Base-by-base conservation (phyloP, 1,284 basidiomycete species). In the Tylopilus orsonianus region DNA sequence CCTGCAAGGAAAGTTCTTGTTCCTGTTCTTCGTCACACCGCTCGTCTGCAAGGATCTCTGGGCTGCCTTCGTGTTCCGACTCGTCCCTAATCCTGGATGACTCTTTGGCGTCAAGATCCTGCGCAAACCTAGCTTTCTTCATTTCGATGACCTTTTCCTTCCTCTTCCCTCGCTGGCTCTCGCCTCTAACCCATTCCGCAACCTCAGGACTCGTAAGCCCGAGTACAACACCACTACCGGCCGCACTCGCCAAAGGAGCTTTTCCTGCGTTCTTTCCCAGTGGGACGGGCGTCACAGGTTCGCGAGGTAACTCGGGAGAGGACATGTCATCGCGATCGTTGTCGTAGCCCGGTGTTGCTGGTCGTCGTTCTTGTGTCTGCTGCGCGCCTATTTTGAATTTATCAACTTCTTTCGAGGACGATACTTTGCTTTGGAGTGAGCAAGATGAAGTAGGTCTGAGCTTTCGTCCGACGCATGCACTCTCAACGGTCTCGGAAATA, bases 251-350 rank as follows among this genome's bases (percentile, higher is more conserved):
- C 4, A 41, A 32, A 1, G 51, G 51, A 19, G 38, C 22, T 27
- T 53, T 59, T 48, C n/a, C 42, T 46, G 41, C 55, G 57, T 41
- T 56, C 57, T 61, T 71, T 54, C 60, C 67, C 50, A 64, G 60
- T 26, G 65, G 64, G 19, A 77, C 56, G 0, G 79, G 79, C 2
- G 78, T 79, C 3, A 71, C 57, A 0, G 75, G 73, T 14, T 72
- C 73, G 5, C 58, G 41, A 33, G 76, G 77, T 19, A 82, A 61
- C 24, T 78, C 77, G 2, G 83, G 81, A 30, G 81, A 83, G 10
- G 79, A 46, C 69, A 71, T 18, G 57, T 75, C 61, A 7, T 47
- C 43, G 40, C 48, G 44, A 32, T 47, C 41, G 9, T 62, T 54
- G 36, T 14, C 12, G 19, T 41, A 41, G 14, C 62, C 60, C 1